These are phyloP conservation scores for Domatiomyces globalis DNA, from an alignment of 2,329 filamentous ascomycete species.

Conservation along the genomic window DNA sequence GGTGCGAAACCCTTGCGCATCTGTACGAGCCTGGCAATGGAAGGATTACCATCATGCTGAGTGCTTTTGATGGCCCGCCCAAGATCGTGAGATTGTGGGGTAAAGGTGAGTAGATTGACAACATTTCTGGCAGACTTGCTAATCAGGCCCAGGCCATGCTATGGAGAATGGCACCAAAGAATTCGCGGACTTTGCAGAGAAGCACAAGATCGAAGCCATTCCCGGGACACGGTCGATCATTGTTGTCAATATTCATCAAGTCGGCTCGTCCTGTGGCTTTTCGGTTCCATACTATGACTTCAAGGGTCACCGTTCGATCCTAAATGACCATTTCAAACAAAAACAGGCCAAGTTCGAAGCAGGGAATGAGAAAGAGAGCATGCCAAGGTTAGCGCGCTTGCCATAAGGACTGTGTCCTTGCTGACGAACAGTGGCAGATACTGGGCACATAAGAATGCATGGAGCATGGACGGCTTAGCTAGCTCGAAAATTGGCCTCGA, in stretches of 20 bases:
- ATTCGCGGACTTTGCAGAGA: conserved; percentile 32
- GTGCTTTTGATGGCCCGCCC: conserved; percentile 45
- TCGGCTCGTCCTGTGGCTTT: conserved; percentile 54
- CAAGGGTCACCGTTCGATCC: conserved; percentile 11
- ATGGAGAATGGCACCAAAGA: conserved; percentile 44
- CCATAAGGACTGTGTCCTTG: background rate
- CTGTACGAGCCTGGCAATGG: conserved; percentile 54
- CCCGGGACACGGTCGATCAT: conserved; percentile 46
- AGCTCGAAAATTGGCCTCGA: conserved; percentile 30
- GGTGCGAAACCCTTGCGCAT: conserved; percentile 62
- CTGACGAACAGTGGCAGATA: conserved; percentile 36
- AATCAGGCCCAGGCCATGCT: conserved; percentile 45
- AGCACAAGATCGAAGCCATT: conserved; percentile 32
- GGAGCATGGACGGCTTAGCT: conserved; percentile 46
- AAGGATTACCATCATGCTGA: conserved; percentile 61
- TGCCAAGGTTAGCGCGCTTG: conserved; percentile 13
- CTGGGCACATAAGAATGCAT: conserved; percentile 41
- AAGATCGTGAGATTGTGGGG: conserved; percentile 41
- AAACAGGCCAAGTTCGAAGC: conserved; percentile 6
- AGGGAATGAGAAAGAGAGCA: conserved; percentile 33
- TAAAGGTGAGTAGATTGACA: conserved; percentile 10
- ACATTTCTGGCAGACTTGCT: conserved; percentile 21
- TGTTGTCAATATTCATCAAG: conserved; percentile 47
- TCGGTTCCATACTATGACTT: conserved; percentile 32
- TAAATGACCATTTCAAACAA: conserved; percentile 17